Base-by-base conservation (phyloP, 495 filamentous ascomycete genomes). In the Talaromyces ruber region DNA sequence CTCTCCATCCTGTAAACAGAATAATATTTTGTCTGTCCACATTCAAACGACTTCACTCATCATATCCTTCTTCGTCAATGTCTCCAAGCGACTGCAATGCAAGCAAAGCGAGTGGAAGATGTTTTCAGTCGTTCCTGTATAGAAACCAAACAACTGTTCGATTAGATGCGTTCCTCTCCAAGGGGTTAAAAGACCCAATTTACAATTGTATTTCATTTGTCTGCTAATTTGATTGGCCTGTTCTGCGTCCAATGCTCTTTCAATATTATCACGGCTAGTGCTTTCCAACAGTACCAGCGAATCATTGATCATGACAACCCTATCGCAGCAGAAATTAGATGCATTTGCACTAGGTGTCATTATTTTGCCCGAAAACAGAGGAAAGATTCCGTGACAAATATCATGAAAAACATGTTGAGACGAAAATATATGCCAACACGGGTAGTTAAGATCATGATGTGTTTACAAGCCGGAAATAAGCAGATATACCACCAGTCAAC, bases 1-100 rank as follows among this genome's bases (percentile, higher is more conserved):
- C 86, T 97, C 66, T 92, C 92, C 62, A 75, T 96, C 61, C 80
- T 97, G 67, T 98, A 95, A 84, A 83, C 67, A 60, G 67, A 61
- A 67, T 32, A 21, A 21, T 50, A 7, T 29, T 16, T 54, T 28
- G 14, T 63, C 29, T 47, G 18, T 30, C 16, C 56, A 12, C 43
- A 25, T 51, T 21, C 12, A 32, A 39, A 58, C 11, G 37, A 8
- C 34, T 51, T 25, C 12, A 21, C 14, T 58, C 28, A 58, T 28
- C 45, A 50, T 56, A 6, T 47, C 25, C 7, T 22, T 51, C 25
- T 37, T 22, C 54, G 16, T 52, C 60, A 26, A 57, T 22, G 28
- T n/a, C 18, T 56, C 14, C 26, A 57, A 56, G 28, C 22, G 12
- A 24, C 18, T 53, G 50, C 50, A 26, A 54, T 26, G 50, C 18